Evolutionary conservation across 2,329 filamentous ascomycete genomes (phyloP), one percentile per base, ranked within the genome.

Genomic region (Simplicillium aogashimaense): DNA sequence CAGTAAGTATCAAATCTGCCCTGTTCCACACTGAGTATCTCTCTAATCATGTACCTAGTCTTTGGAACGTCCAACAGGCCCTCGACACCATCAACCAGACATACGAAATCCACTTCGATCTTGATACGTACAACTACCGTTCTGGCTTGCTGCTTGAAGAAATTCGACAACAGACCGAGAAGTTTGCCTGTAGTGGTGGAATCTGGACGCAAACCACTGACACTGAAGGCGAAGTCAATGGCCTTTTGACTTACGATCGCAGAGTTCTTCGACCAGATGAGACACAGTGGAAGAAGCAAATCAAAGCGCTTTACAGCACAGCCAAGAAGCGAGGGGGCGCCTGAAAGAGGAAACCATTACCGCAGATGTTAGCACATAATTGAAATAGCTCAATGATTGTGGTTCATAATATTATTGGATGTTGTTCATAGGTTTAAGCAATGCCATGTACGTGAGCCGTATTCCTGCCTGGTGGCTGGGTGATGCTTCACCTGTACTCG

Each of bases 181-280:
- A 58, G 10, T 84, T 68, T 41, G 67, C 74, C 0, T 86, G 82
- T 58, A 81, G 74, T 29, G 81, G 75, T 0, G 82, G 72, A 10
- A 72, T 86, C 0, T 86, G 79, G 71, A 86, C 82, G 1, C 81
- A 86, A 62, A 86, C 81, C 0, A 83, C 78, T 0, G 82, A 86
- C 49, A 81, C 86, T 0, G 81, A 86, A 53, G 81, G 81, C 4
- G 82, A 86, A 54, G 77, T 86, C 8, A 86, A 86, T 48, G 82
- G 82, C 0, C 61, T 86, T 42, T 55, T 83, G 48, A 83, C 80
- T 0, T 83, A 83, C 49, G 81, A 86, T 54, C 72, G 81, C 1
- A 65, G 79, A 1, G 43, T 81, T 0, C 53, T 80, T 29, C 64
- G 81, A 1, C 70, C 74, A 4, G 62, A 84, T 43, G 58, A 64